Evolutionary conservation across 805 yeast species (phyloP).

Genomic region (Starmerella kuoi): DNA sequence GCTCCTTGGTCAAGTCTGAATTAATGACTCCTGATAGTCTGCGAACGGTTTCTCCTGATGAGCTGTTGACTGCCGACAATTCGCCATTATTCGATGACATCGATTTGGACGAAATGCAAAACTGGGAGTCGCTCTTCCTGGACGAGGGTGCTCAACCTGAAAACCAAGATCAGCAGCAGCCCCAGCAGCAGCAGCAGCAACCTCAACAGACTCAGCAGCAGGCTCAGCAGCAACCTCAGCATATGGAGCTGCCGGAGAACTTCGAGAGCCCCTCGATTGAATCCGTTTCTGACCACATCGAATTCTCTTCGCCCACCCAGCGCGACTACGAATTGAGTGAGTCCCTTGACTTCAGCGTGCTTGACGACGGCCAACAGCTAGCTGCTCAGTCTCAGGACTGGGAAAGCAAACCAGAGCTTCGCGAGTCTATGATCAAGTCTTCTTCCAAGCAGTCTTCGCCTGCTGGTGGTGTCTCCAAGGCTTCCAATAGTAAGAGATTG

Average conservation of each 20-base stretch:
- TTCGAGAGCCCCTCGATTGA: neutral
- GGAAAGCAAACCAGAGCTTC: neutral
- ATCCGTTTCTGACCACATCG: neutral
- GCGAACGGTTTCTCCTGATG: slow-evolving; percentile 20
- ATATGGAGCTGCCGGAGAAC: neutral
- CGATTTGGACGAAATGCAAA: slow-evolving; percentile 15
- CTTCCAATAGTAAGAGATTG: slow-evolving; percentile 8
- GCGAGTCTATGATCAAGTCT: neutral
- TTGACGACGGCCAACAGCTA: slow-evolving; percentile 1
- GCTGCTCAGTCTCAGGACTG: neutral
- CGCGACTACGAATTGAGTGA: neutral
- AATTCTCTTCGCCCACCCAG: neutral
- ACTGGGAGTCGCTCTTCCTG: slow-evolving; percentile 21
- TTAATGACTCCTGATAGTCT: slow-evolving; percentile 17
- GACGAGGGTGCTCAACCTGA: slow-evolving; percentile 7
- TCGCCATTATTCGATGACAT: slow-evolving; percentile 28
- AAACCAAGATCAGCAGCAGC: neutral
- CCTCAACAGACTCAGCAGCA: neutral
- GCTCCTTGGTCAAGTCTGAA: slow-evolving; percentile 9
- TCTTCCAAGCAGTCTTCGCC: neutral
- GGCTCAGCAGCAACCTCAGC: neutral
- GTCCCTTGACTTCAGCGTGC: slow-evolving; percentile 8
- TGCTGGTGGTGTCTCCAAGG: slow-evolving; percentile 7
- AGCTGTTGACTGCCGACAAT: slow-evolving; percentile 18
- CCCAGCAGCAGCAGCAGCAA: neutral